phyloP scores from a whole-genome alignment of 257 asterid species.

The Ligustrum vulgare region DNA sequence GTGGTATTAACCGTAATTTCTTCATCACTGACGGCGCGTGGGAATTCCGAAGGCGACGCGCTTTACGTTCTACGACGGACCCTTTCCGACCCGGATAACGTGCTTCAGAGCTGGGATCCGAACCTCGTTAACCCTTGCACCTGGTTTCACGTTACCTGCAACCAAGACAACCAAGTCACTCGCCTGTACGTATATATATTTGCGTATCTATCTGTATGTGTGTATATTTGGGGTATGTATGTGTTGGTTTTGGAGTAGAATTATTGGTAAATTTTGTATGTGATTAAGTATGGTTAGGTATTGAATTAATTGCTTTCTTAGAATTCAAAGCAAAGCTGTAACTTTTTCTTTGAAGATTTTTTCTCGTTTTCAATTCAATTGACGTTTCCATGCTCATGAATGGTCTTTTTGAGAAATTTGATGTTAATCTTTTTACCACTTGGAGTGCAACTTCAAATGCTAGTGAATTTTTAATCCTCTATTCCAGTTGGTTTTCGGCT shows the following conservation, averaged over 20 bases:
- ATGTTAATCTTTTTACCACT: background rate
- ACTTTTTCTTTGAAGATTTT: background rate
- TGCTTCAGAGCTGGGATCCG: slow-evolving; percentile 93
- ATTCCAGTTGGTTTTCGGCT: background rate
- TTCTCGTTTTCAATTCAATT: no score
- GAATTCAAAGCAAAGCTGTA: background rate
- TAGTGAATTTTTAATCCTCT: background rate
- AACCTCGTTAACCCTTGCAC: slow-evolving; percentile 82
- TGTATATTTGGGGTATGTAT: background rate
- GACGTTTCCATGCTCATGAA: background rate
- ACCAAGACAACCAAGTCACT: slow-evolving; percentile 47
- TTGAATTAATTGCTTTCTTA: background rate
- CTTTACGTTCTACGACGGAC: slow-evolving; percentile 72
- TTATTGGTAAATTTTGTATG: background rate
- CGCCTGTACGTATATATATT: slow-evolving; percentile 33
- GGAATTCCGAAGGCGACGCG: slow-evolving; percentile 79
- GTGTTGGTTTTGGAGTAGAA: background rate
- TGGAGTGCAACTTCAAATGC: background rate
- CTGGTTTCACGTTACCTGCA: slow-evolving; percentile 72
- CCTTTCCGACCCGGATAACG: slow-evolving; percentile 70
- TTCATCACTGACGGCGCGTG: slow-evolving; percentile 23
- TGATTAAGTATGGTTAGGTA: background rate
- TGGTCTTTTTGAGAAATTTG: background rate
- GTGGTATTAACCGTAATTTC: background rate
- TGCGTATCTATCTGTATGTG: background rate